Conservation (phyloP, 2,329 filamentous ascomycete species). For the Aureobasidium sp. region DNA sequence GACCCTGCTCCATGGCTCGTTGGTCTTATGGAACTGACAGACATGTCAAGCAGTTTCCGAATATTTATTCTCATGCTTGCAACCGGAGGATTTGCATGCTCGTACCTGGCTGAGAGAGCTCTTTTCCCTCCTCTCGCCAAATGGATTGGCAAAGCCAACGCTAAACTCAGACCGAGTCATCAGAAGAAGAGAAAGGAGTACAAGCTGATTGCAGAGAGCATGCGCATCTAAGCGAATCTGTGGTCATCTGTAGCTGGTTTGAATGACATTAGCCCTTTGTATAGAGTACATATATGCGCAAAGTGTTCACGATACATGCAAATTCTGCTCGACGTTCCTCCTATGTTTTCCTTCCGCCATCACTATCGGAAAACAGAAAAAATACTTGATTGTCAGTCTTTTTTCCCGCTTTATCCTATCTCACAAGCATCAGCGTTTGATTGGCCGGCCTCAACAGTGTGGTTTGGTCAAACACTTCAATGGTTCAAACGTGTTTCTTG, state of each 20-base stretch:
- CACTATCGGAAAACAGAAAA: no score
- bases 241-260: neutral
- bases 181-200: constrained; percentile 80
- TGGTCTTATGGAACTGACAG: constrained; percentile 77
- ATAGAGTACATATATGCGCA: constrained; percentile 6
- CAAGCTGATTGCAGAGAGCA: constrained; percentile 69
- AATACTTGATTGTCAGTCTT: no score
- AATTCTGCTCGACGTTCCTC: no score
- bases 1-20: constrained; percentile 62
- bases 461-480: no score
- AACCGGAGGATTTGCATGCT: constrained; percentile 57
- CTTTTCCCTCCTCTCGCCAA: constrained; percentile 64
- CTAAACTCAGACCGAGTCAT: constrained; percentile 48
- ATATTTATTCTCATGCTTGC: constrained; percentile 66
- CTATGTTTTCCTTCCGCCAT: no score
- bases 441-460: no score
- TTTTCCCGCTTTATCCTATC: no score
- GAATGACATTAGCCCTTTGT: neutral
- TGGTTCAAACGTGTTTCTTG: no score
- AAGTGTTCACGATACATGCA: neutral
- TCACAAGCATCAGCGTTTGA: no score
- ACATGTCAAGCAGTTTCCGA: constrained; percentile 65
- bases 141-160: constrained; percentile 55
- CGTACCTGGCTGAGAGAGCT: constrained; percentile 65
- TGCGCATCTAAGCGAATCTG: constrained; percentile 23